Evolutionary conservation across 129 eudicot genomes (phyloP), one percentile per base, ranked within the genome.

Genomic region (Kitagawia praeruptora): DNA sequence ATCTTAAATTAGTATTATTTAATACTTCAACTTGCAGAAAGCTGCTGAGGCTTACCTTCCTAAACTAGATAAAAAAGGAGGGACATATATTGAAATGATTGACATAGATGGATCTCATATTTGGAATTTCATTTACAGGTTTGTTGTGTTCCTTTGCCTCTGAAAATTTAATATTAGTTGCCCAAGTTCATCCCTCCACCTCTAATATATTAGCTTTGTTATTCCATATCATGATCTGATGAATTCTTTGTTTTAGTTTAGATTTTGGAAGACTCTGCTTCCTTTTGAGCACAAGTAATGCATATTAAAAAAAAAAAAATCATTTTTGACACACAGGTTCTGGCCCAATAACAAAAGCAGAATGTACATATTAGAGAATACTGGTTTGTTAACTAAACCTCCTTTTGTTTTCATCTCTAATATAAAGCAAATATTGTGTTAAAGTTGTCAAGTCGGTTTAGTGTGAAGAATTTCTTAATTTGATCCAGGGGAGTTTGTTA

Each of bases 271-370:
- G 31, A 56, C 28, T 51, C 58, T 19, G 58, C 11, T 7, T 23
- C 31, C 28, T 56, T 56, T 23, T 56, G 28, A 58, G 8, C 67
- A 58, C 15, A 9, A 56, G 12, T 56, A 8, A 8, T 56, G 13
- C 66, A 56, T 23, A 56, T 56, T 23, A 23, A 23, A 3, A 56
- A 11, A 31, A 31, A 31, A 1, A 31, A 31, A 31, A n/a, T 10
- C 31, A 5, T 71, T 39, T 73, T 39, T 38, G 47, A 38, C n/a
- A 38, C n/a, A 31, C 86, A 91, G 98, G 84, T 96, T 75, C 56
- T 96, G 99, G 99, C 99, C 99, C 48, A 96, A 96, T 69, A 96
- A 96, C 84, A 92, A 87, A 88, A 96, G 99, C 73, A 89, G 99
- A 42, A 96, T 96, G 98, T 94, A 91, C 78, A 93, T 94, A 47